Base-by-base conservation (phyloP, 371 early-diverging fungal genomes). In the Syncephalis fuscata region DNA sequence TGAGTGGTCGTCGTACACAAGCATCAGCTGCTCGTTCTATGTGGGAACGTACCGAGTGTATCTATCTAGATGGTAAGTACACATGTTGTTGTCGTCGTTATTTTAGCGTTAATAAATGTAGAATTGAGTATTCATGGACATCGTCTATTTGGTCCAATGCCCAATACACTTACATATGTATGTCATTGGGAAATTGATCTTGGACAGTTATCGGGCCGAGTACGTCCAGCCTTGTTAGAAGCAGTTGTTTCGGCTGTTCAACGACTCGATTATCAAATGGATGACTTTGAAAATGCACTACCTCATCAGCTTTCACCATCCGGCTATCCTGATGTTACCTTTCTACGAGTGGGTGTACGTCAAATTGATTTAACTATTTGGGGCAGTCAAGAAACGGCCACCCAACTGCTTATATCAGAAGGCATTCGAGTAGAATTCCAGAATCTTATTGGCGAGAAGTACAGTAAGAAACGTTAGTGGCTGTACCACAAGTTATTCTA, bases 131-230 rank as follows among this genome's bases (percentile, higher is more conserved):
- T 81, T 10, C 71, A 74, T 40, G 78, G 72, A 0, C 85, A 84
- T 53, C 73, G 83, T 14, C 50, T 87, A 14, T 82, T 79, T 57
- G 89, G 87, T 0, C 85, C 82, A 1, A 57, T 74, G 11, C 87
- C 89, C 0, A 66, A 73, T 17, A 77, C 64, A 10, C 60, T 70
- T 0, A 77, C 78, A 0, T 87, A 85, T 58, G 73, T 80, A 0
- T 73, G 75, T 26, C 76, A 83, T 53, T 85, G 82, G 80, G 71
- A 74, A 11, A 61, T 85, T 43, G 71, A 75, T 41, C 53, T 80
- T 19, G 85, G 80, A 2, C 56, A 67, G 2, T 71, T 88, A 21
- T 62, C 62, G n/a, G 89, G 86, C 15, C 77, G 80, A 44, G 54
- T 87, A 19, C 71, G 70, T 36, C 78, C 82, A 0, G 66, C 72